Evolutionary conservation across 768 basidiomycete genomes (phyloP).

Genomic region (Pleurotus sapidus): DNA sequence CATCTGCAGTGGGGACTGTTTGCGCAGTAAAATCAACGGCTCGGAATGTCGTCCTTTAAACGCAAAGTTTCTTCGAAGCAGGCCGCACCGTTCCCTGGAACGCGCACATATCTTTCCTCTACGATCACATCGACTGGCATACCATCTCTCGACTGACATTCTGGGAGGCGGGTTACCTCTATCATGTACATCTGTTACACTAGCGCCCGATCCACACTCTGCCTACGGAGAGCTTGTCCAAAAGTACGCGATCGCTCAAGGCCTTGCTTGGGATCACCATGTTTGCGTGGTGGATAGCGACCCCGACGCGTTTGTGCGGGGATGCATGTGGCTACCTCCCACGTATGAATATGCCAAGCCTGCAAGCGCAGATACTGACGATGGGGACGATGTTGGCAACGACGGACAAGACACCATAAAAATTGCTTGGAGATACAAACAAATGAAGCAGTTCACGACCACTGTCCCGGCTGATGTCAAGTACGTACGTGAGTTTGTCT

Average conservation of each 20-base stretch:
- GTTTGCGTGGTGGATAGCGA: constrained; percentile 65
- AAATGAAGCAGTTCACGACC: constrained; percentile 90
- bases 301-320: constrained; percentile 54
- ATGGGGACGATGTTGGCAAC: constrained; percentile 29
- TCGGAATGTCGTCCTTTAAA: constrained; percentile 78
- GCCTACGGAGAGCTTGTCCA: constrained; percentile 82
- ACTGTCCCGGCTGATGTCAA: constrained; percentile 54
- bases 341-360: constrained; percentile 30
- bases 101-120: constrained; percentile 56
- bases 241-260: constrained; percentile 89
- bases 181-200: constrained; percentile 66
- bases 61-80: constrained; percentile 51
- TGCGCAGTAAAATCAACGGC: neutral
- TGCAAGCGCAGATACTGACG: constrained; percentile 31
- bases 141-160: constrained; percentile 90
- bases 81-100: constrained; percentile 42
- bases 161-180: constrained; percentile 90
- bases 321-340: constrained; percentile 78
- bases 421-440: constrained; percentile 97
- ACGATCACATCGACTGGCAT: constrained; percentile 81
- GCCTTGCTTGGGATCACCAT: constrained; percentile 67
- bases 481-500: constrained; percentile 45
- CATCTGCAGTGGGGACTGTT: no score
- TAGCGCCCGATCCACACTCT: constrained; percentile 85
- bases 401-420: constrained; percentile 65